Base-by-base conservation (phyloP, 176 grass and related monocot species). In the Chrysopogon serrulatus region DNA sequence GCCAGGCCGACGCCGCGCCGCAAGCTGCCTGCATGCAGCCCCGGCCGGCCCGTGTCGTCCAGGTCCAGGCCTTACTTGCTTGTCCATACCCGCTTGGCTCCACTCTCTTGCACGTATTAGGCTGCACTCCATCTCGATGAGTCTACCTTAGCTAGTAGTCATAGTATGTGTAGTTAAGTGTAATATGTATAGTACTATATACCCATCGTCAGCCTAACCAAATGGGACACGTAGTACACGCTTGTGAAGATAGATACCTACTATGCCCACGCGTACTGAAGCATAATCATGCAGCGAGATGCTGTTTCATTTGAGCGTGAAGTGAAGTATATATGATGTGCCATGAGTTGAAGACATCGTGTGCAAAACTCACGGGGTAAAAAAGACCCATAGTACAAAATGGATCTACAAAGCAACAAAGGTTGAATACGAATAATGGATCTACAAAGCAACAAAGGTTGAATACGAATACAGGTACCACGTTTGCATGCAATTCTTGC, bases 41-140 rank as follows among this genome's bases (percentile, higher is more conserved):
- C 43, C 27, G 35, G n/a, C n/a, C n/a, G n/a, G n/a, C n/a, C n/a
- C n/a, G n/a, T n/a, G 37, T 74, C 10, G 9, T 2, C 12, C 12
- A 12, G 9, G 42, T 43, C 47, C 30, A 89, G 47, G 76, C 17
- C 36, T 67, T 74, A 28, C 74, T 34, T 80, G 76, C 76, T 80
- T 84, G 82, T 89, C 87, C 47, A 79, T 3, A 89, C 82, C 59
- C 45, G 53, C 59, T 89, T 89, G 87, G 81, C 84, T 76, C 76
- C 60, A 68, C 24, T 18, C 76, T 1, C 73, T 80, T 84, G 76
- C 75, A 65, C 65, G 73, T 72, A 36, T 36, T 36, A 68, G n/a
- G n/a, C n/a, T 42, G 34, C 56, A 21, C 13, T 15, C 51, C 23
- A 31, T 63, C 72, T 49, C 35, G 35, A 36, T 36, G 35, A 21